Evolutionary conservation across 306 rosid genomes (phyloP).

Genomic region (Corylus avellana): DNA sequence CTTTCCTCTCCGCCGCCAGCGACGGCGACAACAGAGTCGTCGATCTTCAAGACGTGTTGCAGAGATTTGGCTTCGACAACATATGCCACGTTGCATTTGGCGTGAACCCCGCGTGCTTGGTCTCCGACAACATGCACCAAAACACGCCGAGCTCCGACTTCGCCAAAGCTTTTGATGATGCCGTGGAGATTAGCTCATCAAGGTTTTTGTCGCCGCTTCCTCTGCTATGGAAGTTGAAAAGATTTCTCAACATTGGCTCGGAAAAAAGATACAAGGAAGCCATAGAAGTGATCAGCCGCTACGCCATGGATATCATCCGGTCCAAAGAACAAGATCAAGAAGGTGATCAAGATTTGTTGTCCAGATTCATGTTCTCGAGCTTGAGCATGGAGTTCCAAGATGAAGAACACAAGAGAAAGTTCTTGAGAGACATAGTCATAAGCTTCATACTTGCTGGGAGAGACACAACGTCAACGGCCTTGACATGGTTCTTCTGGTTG

Average conservation of each 20-base stretch:
- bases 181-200: slow-evolving; percentile 25
- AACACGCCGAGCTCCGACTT: slow-evolving; percentile 8
- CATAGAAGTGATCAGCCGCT: slow-evolving; percentile 4
- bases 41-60: slow-evolving; percentile 26
- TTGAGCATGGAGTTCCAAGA: not conserved
- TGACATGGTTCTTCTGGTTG: slow-evolving; percentile 37
- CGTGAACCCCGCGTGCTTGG: slow-evolving; percentile 21
- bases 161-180: slow-evolving; percentile 44
- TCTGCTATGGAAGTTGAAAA: slow-evolving; percentile 41
- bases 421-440: slow-evolving; percentile 26
- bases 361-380: slow-evolving; percentile 22
- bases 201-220: slow-evolving; percentile 34
- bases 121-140: not conserved
- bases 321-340: slow-evolving; percentile 3
- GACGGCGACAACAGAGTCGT: slow-evolving; percentile 1
- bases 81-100: slow-evolving; percentile 21
- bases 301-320: slow-evolving; percentile 17
- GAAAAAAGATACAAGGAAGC: slow-evolving; percentile 42
- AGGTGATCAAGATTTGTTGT: slow-evolving; percentile 10
- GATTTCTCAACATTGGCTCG: slow-evolving; percentile 26
- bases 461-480: slow-evolving; percentile 27
- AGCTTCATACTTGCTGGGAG: slow-evolving; percentile 35
- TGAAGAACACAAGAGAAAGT: slow-evolving; percentile 13
- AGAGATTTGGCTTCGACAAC: slow-evolving; percentile 15
- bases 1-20: not conserved